A percentile compares a stretch with the other conserved stretches of the same genome.
Conservation (phyloP, 495 filamentous ascomycete species). For the Chaetomium fimeti region DNA sequence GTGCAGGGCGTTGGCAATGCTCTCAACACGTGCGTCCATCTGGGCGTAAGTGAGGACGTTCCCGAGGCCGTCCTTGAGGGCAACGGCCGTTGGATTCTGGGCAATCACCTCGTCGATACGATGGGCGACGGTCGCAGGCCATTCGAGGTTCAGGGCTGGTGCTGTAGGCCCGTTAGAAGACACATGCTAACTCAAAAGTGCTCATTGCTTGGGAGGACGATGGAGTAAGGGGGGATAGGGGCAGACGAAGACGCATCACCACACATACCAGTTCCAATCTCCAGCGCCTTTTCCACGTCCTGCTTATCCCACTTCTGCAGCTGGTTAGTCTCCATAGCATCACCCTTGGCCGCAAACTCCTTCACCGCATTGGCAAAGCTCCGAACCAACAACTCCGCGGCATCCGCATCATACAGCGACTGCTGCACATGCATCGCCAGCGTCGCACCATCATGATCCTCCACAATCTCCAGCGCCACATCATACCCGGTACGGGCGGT, state of each 20-base stretch:
- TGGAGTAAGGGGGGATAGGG: not conserved
- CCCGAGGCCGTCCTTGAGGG: constrained; percentile 25
- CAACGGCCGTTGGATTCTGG: constrained; percentile 16
- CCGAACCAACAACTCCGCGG: constrained; percentile 2
- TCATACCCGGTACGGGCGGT: constrained; percentile 27
- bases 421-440: constrained; percentile 24
- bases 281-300: not conserved
- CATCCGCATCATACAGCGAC: constrained; percentile 21
- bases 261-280: not conserved
- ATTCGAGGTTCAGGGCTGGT: constrained; percentile 6
- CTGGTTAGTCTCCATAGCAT: not conserved
- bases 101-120: constrained; percentile 29
- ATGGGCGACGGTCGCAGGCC: constrained; percentile 31
- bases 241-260: too few relatives aligned
- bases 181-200: not conserved
- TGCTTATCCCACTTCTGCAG: not conserved
- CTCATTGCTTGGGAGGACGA: too few relatives aligned
- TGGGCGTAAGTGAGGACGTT: constrained; percentile 22
- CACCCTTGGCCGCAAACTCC: not conserved
- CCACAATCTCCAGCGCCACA: constrained; percentile 30
- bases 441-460: constrained; percentile 18
- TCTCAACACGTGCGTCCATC: constrained; percentile 20
- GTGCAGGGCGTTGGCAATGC: constrained; percentile 17
- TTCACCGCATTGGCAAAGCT: not conserved
- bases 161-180: not conserved